Evolutionary conservation across 805 yeast species (phyloP).

Genomic region (Metschnikowia drakensbergensis): DNA sequence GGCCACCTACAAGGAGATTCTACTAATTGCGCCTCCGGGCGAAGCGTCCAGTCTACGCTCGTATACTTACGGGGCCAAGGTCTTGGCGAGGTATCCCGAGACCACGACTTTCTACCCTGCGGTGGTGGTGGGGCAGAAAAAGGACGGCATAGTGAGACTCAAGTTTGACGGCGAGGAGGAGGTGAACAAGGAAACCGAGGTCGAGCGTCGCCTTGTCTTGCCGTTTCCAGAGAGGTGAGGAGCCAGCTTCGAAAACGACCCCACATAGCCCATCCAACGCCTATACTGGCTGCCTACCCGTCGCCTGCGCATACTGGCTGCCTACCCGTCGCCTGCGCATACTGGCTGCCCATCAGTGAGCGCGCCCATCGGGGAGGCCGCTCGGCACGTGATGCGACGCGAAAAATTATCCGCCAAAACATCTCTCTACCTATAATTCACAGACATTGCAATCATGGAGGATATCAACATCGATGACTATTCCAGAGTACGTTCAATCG

Average conservation of each 20-base stretch:
- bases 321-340: no score
- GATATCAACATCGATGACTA: constrained; percentile 62
- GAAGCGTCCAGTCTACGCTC: constrained; percentile 41
- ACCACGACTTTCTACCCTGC: constrained; percentile 97
- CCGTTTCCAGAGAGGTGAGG: constrained; percentile 52
- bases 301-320: no score
- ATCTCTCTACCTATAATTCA: neutral
- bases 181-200: constrained; percentile 91
- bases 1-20: constrained; percentile 75
- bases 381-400: constrained; percentile 1
- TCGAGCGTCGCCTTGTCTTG: constrained; percentile 76
- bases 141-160: constrained; percentile 74
- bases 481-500: constrained; percentile 48
- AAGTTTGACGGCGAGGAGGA: constrained; percentile 97
- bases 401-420: constrained; percentile 2
- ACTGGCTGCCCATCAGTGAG: no score
- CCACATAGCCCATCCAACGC: no score
- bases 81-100: constrained; percentile 92
- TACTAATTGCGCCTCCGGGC: constrained; percentile 59
- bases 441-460: constrained; percentile 40
- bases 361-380: neutral
- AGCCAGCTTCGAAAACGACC: neutral
- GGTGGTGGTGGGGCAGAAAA: constrained; percentile 71
- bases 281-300: no score
- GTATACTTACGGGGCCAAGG: constrained; percentile 75